These are phyloP conservation scores for Tausonia pullulans DNA, from an alignment of 1,284 basidiomycete species.

Conservation along the genomic window DNA sequence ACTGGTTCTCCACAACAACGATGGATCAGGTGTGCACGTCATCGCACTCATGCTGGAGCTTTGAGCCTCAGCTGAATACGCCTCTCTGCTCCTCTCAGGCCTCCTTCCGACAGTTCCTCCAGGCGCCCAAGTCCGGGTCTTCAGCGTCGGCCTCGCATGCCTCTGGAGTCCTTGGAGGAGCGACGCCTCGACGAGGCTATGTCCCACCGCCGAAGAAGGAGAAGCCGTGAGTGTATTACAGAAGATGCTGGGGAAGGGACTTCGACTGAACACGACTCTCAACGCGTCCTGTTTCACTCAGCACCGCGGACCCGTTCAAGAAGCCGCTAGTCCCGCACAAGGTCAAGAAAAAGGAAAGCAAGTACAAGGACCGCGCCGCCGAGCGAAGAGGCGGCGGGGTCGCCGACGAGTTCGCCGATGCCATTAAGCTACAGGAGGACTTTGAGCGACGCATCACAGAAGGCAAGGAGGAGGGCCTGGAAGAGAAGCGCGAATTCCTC, in stretches of 20 bases:
- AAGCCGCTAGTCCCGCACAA: constrained; percentile 1
- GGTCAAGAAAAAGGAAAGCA: constrained; percentile 20
- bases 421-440: constrained; percentile 20
- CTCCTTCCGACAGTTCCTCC: constrained; percentile 30
- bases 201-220: constrained; percentile 25
- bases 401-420: constrained; percentile 28
- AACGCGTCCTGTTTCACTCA: too few species aligned
- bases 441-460: constrained; percentile 16
- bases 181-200: constrained; percentile 25
- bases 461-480: constrained; percentile 42
- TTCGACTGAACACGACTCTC: too few species aligned
- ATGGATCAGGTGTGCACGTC: constrained; percentile 26
- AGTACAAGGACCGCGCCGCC: constrained; percentile 34
- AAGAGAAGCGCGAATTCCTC: constrained; percentile 64
- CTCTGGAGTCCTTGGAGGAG: constrained; percentile 24
- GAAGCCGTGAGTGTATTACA: constrained; percentile 16
- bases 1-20: neutral
- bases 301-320: too few species aligned
- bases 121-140: constrained; percentile 21
- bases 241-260: too few species aligned
- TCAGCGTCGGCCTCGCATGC: constrained; percentile 14
- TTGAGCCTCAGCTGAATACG: too few species aligned
- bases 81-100: constrained; percentile 20
- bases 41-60: neutral
- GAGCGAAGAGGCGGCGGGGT: too few species aligned